Conservation (phyloP, 441 rosid species). For the Lepidium campestre region DNA sequence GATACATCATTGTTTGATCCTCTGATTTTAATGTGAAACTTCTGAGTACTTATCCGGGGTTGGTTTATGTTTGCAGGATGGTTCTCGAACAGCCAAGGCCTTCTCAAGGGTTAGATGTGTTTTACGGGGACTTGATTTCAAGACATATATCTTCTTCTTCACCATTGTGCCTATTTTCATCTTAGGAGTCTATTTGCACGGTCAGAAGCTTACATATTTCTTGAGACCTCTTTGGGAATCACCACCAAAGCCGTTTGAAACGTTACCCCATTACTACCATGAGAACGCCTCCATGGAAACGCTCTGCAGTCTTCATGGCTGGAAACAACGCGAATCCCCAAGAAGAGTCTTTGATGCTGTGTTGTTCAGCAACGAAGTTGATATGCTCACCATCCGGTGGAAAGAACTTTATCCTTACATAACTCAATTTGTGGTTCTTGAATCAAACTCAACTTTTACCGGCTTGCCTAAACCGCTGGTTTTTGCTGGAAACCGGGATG, state of each 20-base stretch:
- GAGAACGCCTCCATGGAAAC: conserved; percentile 69
- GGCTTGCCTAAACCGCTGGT: conserved; percentile 59
- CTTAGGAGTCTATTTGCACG: conserved; percentile 25
- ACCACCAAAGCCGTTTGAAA: conserved; percentile 19
- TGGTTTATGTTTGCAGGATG: conserved; percentile 13
- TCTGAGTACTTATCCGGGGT: neutral
- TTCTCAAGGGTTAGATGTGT: conserved; percentile 24
- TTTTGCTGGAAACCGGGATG: conserved; percentile 47
- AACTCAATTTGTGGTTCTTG: conserved; percentile 79
- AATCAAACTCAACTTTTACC: conserved; percentile 88
- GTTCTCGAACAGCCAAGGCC: conserved; percentile 21
- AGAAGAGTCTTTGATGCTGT: conserved; percentile 87
- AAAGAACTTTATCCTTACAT: conserved; percentile 76
- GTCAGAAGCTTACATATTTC: conserved; percentile 26
- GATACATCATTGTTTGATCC: neutral
- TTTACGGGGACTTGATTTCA: conserved; percentile 26
- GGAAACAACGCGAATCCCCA: conserved; percentile 81
- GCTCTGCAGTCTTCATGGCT: conserved; percentile 83
- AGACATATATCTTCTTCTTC: conserved; percentile 22
- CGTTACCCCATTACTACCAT: conserved; percentile 71
- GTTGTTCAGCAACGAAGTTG: conserved; percentile 74
- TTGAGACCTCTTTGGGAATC: conserved; percentile 29
- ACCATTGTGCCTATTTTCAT: conserved; percentile 18
- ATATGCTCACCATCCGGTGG: conserved; percentile 83
- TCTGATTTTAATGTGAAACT: neutral